Evolutionary conservation across 768 basidiomycete species (phyloP).

Genomic region (Boletus insuetus): DNA sequence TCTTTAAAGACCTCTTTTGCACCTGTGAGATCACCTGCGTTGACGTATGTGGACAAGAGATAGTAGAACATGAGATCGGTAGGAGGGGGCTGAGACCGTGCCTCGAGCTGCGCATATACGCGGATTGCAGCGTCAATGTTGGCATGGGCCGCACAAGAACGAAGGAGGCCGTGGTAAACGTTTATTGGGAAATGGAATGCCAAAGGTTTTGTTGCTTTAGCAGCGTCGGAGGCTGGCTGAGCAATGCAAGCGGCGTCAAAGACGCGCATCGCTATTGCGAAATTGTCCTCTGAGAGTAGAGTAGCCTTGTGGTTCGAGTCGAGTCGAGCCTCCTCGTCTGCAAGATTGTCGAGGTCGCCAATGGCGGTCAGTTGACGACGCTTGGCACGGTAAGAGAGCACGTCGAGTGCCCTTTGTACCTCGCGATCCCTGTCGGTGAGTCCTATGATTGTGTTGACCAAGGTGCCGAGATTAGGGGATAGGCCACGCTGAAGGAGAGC

Average conservation of each 20-base stretch:
- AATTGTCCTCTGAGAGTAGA: slow-evolving; percentile 65
- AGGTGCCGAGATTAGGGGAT: slow-evolving; percentile 61
- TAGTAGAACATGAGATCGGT: slow-evolving; percentile 43
- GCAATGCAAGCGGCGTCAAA: slow-evolving; percentile 57
- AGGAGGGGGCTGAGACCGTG: slow-evolving; percentile 29
- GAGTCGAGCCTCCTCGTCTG: slow-evolving; percentile 14
- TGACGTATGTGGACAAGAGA: slow-evolving; percentile 59
- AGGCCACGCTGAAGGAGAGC: slow-evolving; percentile 62
- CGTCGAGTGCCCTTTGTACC: slow-evolving; percentile 44
- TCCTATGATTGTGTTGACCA: slow-evolving; percentile 55
- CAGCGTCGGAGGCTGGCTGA: slow-evolving; percentile 7
- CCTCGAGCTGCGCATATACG: slow-evolving; percentile 63
- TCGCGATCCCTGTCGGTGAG: slow-evolving; percentile 70
- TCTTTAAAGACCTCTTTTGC: slow-evolving; percentile 63
- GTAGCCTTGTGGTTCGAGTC: slow-evolving; percentile 37
- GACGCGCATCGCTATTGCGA: slow-evolving; percentile 65
- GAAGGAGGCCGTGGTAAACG: slow-evolving; percentile 56
- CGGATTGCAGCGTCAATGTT: slow-evolving; percentile 60
- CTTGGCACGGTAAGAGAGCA: slow-evolving; percentile 42
- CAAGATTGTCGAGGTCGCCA: slow-evolving; percentile 1
- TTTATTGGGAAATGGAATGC: slow-evolving; percentile 27
- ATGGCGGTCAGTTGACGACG: slow-evolving; percentile 23
- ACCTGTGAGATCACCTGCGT: slow-evolving; percentile 45
- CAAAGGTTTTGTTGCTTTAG: slow-evolving; percentile 8
- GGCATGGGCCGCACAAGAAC: slow-evolving; percentile 55